Percentiles rank a stretch among this genome's conserved stretches.
These are phyloP conservation scores for Trichoderma atrobrunneum DNA, from an alignment of 2,329 filamentous ascomycete species.

Conservation along the genomic window DNA sequence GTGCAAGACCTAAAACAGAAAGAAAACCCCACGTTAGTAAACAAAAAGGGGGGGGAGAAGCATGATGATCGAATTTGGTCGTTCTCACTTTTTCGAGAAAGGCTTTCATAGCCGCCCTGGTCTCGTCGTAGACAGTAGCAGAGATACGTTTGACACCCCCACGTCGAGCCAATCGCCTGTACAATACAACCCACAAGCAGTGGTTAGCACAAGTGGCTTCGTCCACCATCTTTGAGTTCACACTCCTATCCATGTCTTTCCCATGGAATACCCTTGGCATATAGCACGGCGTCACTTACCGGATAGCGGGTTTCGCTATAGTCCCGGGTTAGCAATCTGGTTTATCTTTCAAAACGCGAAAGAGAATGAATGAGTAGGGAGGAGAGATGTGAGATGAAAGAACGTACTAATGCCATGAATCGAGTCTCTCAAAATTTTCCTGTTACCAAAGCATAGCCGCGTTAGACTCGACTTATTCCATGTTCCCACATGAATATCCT, in stretches of 20 bases:
- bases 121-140: conserved; percentile 60
- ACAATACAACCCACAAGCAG: conserved; percentile 15
- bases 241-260: not conserved
- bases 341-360: not conserved
- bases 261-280: not conserved
- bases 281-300: conserved; percentile 38
- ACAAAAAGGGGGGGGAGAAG: too few relatives aligned
- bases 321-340: not conserved
- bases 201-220: not conserved
- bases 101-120: conserved; percentile 49
- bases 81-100: conserved; percentile 46
- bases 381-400: not conserved
- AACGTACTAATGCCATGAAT: conserved; percentile 52
- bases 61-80: not conserved
- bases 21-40: not conserved
- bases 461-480: not conserved
- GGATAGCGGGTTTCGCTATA: conserved; percentile 53
- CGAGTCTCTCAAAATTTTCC: conserved; percentile 48
- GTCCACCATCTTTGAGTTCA: not conserved
- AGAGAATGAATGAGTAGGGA: not conserved
- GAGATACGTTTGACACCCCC: conserved; percentile 77
- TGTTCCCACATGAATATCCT: rapidly evolving
- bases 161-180: conserved; percentile 67
- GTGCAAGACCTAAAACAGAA: conserved; percentile 45
- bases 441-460: conserved; percentile 24